Percentiles rank a stretch among this genome's conserved stretches.
Conservation (phyloP, 768 basidiomycete species). For the Gloeophyllum trabeum region DNA sequence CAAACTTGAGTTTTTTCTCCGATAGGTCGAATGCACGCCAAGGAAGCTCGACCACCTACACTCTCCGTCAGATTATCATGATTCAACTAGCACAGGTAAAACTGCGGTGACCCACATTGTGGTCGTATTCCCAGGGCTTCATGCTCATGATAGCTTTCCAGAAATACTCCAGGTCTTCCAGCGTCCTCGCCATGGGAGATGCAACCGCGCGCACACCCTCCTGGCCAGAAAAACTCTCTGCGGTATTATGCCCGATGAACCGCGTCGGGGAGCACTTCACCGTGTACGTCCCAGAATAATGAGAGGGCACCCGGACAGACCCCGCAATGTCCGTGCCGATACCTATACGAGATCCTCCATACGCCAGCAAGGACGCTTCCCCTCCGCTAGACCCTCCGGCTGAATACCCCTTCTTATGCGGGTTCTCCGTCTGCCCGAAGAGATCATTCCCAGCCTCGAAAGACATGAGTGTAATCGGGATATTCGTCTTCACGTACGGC, state of each 20-base stretch:
- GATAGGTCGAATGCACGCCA: slow-evolving; percentile 26
- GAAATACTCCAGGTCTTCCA: slow-evolving; percentile 53
- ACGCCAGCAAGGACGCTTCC: slow-evolving; percentile 35
- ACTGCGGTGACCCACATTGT: slow-evolving; percentile 23
- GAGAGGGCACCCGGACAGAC: slow-evolving; percentile 55
- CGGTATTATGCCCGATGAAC: slow-evolving; percentile 41
- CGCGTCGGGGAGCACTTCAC: slow-evolving; percentile 47
- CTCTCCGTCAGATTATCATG: slow-evolving; percentile 44
- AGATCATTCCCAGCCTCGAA: slow-evolving; percentile 31
- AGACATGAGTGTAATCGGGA: slow-evolving; percentile 28
- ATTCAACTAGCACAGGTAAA: slow-evolving; percentile 27
- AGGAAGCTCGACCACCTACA: too few relatives aligned
- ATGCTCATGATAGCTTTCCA: slow-evolving; percentile 50
- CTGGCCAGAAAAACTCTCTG: slow-evolving; percentile 37
- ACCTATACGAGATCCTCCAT: slow-evolving; percentile 31
- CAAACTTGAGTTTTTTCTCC: slow-evolving; percentile 27
- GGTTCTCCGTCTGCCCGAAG: slow-evolving; percentile 36
- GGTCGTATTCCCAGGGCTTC: slow-evolving; percentile 61
- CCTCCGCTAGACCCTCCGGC: slow-evolving; percentile 42
- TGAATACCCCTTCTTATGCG: slow-evolving; percentile 27
- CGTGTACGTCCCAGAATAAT: slow-evolving; percentile 54
- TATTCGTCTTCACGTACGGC: slow-evolving; percentile 24
- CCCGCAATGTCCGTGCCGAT: slow-evolving; percentile 64
- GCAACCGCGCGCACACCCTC: slow-evolving; percentile 39
- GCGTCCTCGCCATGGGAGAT: slow-evolving; percentile 51